Evolutionary conservation across 2,329 filamentous ascomycete genomes (phyloP), one percentile per base, ranked within the genome.

Genomic region (Sporothrix mexicana): DNA sequence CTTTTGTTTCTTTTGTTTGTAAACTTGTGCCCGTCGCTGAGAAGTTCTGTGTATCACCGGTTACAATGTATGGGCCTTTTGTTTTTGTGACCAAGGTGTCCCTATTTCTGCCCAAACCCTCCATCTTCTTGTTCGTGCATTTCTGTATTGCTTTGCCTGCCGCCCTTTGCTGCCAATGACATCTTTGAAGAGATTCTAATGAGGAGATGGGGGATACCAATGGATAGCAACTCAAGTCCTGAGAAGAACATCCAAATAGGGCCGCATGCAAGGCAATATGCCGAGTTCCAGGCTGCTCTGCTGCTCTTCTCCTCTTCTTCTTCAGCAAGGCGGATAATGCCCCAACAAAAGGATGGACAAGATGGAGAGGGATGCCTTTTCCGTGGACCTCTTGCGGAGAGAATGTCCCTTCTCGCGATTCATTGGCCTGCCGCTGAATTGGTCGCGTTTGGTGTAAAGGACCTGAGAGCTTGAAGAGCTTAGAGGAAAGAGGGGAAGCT

Each of bases 51-150:
- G 4, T 17, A 41, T 47, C 61, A 25, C 41, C 41, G 20, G 41
- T 20, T 25, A 41, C 13, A 5, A 66, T 66, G 41, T 64, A 25
- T 64, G 59, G 59, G 47, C 61, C 61, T n/a, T 47, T 45, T 13
- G n/a, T 66, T 25, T 45, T 23, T 6, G 13, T 55, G 20, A 25
- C 3, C 23, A 23, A 15, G 17, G 25, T 25, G 61, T 25, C 41
- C 41, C 9, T 66, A 12, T 66, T 66, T 47, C 61, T 66, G 41
- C 61, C 61, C 61, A 47, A 47, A 20, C 61, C 41, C 61, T 47
- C 61, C 61, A 23, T 66, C 41, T 23, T 25, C 41, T 23, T 9
- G 17, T 17, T 9, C 12, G 36, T 36, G 25, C 25, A 25, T 59
- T 36, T 36, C 3, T 59, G 17, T 59, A 2, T 59, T 36, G 55